Conservation (phyloP, 331 rosid species). For the Saraca asoca region DNA sequence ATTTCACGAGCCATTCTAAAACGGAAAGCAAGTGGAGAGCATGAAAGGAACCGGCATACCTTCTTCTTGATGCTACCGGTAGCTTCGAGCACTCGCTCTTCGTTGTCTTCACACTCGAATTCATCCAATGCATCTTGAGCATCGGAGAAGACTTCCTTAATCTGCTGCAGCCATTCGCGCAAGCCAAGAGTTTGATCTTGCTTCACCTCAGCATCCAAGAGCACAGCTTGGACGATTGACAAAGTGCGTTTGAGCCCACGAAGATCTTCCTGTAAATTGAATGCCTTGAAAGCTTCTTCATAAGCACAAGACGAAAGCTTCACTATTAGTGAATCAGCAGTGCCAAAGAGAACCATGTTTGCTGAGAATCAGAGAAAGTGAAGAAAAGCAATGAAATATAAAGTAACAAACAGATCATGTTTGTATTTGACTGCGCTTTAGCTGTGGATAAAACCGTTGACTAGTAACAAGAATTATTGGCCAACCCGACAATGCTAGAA, state of each 20-base stretch:
- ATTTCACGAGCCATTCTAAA: background rate
- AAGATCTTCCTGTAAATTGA: background rate
- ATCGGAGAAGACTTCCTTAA: background rate
- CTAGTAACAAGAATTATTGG: too few species aligned
- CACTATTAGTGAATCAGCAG: background rate
- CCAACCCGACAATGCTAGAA: too few species aligned
- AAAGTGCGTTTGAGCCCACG: background rate
- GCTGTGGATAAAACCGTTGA: too few species aligned
- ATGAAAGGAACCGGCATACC: background rate
- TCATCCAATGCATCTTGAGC: background rate
- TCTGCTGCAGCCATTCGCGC: background rate
- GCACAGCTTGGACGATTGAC: background rate
- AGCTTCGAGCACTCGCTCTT: background rate
- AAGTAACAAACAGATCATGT: too few species aligned
- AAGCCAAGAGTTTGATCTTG: background rate
- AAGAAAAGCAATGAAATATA: too few species aligned
- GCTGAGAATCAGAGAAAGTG: too few species aligned
- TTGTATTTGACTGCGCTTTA: too few species aligned
- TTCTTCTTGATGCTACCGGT: background rate
- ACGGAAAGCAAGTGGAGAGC: background rate
- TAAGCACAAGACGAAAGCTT: background rate
- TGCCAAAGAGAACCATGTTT: background rate
- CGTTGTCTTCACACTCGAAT: background rate
- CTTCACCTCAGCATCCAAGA: background rate
- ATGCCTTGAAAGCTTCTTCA: background rate